Percentiles rank a stretch among this genome's conserved stretches.
Conservation (phyloP, 2,329 filamentous ascomycete genomes). For the Fonsecaea erecta region DNA sequence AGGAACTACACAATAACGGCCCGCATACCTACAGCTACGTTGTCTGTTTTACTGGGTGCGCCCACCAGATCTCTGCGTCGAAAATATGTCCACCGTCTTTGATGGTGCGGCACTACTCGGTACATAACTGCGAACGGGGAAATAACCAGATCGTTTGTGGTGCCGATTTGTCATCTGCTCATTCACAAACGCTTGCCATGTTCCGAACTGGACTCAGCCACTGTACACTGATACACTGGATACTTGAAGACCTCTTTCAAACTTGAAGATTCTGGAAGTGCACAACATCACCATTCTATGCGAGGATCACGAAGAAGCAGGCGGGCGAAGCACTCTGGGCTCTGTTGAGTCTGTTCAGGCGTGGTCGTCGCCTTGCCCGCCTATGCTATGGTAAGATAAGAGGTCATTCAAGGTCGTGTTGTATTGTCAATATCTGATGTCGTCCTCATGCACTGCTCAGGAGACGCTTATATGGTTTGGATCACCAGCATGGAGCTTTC, state of each 20-base stretch:
- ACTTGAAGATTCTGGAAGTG: neutral
- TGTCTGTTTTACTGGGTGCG: too few species aligned
- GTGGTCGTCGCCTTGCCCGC: neutral
- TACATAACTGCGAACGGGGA: neutral
- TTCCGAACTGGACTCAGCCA: too few species aligned
- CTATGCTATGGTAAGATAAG: conserved; percentile 5
- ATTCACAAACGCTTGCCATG: too few species aligned
- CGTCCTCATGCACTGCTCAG: conserved; percentile 16
- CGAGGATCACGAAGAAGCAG: neutral
- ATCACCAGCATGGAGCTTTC: neutral
- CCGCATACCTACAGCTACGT: too few species aligned
- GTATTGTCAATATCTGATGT: conserved; percentile 26
- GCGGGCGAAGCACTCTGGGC: conserved; percentile 10
- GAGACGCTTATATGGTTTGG: conserved; percentile 27
- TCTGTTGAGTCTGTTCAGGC: conserved; percentile 30
- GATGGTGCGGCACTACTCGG: neutral
- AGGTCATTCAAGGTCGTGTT: conserved; percentile 28
- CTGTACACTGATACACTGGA: too few species aligned
- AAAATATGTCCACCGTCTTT: conserved; percentile 28
- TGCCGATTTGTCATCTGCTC: neutral
- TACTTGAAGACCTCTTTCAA: neutral
- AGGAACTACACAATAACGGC: too few species aligned
- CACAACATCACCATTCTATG: neutral
- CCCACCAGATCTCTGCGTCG: neutral
- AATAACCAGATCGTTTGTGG: neutral